Evolutionary conservation across 805 yeast genomes (phyloP).

Genomic region (Nematodospora valgi): DNA sequence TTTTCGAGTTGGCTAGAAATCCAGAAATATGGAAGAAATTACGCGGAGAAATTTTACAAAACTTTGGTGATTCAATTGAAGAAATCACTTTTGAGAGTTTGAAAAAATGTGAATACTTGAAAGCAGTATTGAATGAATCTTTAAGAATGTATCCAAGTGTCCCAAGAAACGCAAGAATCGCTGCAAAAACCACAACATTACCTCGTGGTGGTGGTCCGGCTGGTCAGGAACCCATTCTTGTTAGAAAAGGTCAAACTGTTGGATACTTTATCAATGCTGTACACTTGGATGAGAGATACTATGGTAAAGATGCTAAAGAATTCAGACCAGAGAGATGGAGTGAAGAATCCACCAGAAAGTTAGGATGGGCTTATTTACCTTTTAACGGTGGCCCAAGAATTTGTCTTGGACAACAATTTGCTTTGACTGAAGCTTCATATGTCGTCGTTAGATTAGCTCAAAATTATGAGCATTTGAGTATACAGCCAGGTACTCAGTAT

Average conservation of each 20-base stretch:
- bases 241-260: conserved; percentile 44
- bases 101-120: conserved; percentile 31
- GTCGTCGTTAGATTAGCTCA: conserved; percentile 35
- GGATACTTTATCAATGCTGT: conserved; percentile 40
- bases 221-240: conserved; percentile 34
- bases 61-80: conserved; percentile 23
- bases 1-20: conserved; percentile 30
- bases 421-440: conserved; percentile 53
- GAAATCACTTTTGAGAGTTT: conserved; percentile 29
- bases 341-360: conserved; percentile 25
- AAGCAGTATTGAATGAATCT: conserved; percentile 26
- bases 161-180: conserved; percentile 27
- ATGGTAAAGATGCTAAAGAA: conserved; percentile 44
- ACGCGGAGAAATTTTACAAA: conserved; percentile 21
- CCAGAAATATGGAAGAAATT: conserved; percentile 27
- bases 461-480: conserved; percentile 19
- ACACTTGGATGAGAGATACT: conserved; percentile 39
- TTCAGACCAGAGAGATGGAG: conserved; percentile 52
- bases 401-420: conserved; percentile 57
- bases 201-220: conserved; percentile 33
- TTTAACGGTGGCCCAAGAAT: conserved; percentile 57
- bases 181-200: conserved; percentile 23
- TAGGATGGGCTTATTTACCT: conserved; percentile 50
- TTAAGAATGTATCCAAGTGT: conserved; percentile 34
- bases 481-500: conserved; percentile 18